Evolutionary conservation across 2,329 filamentous ascomycete species (phyloP).

Genomic region (Penicillium aurantiogriseum): DNA sequence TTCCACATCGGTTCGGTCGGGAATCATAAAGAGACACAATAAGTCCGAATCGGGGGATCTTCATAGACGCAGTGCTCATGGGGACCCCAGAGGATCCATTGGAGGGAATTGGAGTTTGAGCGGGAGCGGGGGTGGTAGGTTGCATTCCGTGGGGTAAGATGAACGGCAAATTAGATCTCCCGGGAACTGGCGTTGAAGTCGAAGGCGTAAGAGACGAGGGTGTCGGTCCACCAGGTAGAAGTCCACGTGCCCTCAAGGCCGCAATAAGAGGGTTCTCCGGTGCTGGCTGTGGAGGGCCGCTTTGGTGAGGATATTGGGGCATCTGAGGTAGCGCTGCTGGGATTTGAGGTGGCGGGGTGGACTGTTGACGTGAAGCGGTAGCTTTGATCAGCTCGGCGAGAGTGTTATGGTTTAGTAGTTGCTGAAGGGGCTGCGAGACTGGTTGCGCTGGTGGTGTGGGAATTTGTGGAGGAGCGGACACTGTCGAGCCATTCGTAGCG

Average conservation of each 20-base stretch:
- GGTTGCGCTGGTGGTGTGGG: slow-evolving; percentile 45
- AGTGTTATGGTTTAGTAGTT: slow-evolving; percentile 44
- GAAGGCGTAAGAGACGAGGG: slow-evolving; percentile 40
- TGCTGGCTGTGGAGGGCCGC: slow-evolving; percentile 53
- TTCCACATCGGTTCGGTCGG: slow-evolving; percentile 81
- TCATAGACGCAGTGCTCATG: slow-evolving; percentile 67
- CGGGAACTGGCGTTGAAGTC: slow-evolving; percentile 35
- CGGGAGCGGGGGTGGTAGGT: slow-evolving; percentile 37
- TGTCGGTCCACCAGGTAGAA: slow-evolving; percentile 54
- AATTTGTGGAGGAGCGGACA: slow-evolving; percentile 31
- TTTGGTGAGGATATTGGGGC: slow-evolving; percentile 58
- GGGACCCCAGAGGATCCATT: slow-evolving; percentile 41
- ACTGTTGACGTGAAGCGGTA: slow-evolving; percentile 41
- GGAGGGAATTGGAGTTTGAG: slow-evolving; percentile 32
- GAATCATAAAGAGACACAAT: slow-evolving; percentile 74
- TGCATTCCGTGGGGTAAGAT: slow-evolving; percentile 40
- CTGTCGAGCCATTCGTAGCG: slow-evolving; percentile 26
- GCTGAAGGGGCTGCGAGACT: slow-evolving; percentile 35
- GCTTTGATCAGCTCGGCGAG: slow-evolving; percentile 48
- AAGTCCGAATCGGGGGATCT: slow-evolving; percentile 72
- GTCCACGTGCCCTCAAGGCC: slow-evolving; percentile 65
- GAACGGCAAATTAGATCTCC: slow-evolving; percentile 42
- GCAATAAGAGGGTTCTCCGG: slow-evolving; percentile 63
- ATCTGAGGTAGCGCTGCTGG: slow-evolving; percentile 50
- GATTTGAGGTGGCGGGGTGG: slow-evolving; percentile 49